Percentiles rank a stretch among this genome's conserved stretches.
Conservation (phyloP, 495 filamentous ascomycete species). For the Haplographium delicatum region DNA sequence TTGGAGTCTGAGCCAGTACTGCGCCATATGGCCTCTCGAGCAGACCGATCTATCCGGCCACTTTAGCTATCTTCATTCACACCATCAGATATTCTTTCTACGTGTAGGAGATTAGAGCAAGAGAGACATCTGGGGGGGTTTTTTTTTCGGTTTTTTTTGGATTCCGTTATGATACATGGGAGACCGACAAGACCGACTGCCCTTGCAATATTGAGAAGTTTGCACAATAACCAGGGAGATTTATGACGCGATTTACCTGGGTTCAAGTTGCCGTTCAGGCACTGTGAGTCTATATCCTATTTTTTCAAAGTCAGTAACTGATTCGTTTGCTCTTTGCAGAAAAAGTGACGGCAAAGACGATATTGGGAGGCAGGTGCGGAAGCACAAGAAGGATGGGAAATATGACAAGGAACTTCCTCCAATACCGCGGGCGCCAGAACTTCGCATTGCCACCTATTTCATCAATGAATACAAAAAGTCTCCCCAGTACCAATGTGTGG, state of each 20-base stretch:
- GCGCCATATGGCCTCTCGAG: too few species aligned
- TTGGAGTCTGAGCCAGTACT: too few species aligned
- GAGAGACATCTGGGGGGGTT: too few species aligned
- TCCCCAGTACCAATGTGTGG: too few species aligned
- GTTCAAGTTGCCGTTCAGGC: conserved; percentile 17
- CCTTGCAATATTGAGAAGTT: conserved; percentile 6
- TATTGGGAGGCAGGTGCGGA: not conserved
- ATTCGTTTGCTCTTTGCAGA: not conserved
- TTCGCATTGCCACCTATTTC: too few species aligned
- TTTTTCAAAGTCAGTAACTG: not conserved
- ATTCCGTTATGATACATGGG: conserved; percentile 13
- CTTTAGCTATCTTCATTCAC: too few species aligned
- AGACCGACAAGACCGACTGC: not conserved
- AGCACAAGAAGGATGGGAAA: not conserved
- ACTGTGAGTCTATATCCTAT: not conserved
- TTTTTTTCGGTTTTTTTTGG: too few species aligned
- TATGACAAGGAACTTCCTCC: not conserved
- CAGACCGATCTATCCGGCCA: too few species aligned
- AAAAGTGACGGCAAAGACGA: conserved; percentile 3
- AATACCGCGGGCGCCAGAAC: too few species aligned
- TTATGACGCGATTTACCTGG: conserved; percentile 20
- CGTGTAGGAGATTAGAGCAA: too few species aligned
- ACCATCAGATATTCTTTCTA: too few species aligned
- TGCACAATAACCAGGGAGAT: conserved; percentile 3
- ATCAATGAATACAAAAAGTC: too few species aligned